Evolutionary conservation across 2,329 filamentous ascomycete species (phyloP).

Genomic region (Alternaria metachromatica): DNA sequence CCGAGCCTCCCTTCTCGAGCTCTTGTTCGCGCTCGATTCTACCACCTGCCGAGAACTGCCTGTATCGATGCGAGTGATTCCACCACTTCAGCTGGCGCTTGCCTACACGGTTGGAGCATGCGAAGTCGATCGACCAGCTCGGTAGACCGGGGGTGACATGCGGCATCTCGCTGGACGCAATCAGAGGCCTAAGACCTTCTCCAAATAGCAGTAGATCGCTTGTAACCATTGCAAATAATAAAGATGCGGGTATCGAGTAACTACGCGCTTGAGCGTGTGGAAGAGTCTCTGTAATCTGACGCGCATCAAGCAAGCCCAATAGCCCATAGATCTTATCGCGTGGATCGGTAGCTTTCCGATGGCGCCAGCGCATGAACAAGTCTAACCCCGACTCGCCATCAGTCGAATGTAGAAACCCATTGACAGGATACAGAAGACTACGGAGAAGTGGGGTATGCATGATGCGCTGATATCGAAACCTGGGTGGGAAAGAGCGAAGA

Average conservation of each 20-base stretch:
- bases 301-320: constrained; percentile 17
- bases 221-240: background rate
- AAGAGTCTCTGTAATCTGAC: background rate
- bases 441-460: constrained; percentile 13
- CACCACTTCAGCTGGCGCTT: constrained; percentile 28
- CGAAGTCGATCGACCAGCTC: constrained; percentile 28
- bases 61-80: constrained; percentile 25
- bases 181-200: constrained; percentile 13
- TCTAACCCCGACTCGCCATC: constrained; percentile 15
- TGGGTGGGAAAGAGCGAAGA: background rate
- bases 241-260: background rate
- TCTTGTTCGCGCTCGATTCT: background rate
- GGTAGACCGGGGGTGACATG: constrained; percentile 11
- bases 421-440: constrained; percentile 20
- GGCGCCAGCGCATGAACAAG: constrained; percentile 27
- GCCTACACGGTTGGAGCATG: constrained; percentile 16
- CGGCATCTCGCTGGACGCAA: constrained; percentile 18
- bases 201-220: constrained; percentile 19
- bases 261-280: background rate
- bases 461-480: background rate
- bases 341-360: constrained; percentile 26
- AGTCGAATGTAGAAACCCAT: constrained; percentile 15
- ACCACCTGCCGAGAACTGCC: background rate
- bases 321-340: constrained; percentile 36
- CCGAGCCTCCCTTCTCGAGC: background rate